These are phyloP conservation scores for Zopfochytrium polystomum DNA, from an alignment of 371 early-diverging fungal genomes.

Conservation along the genomic window DNA sequence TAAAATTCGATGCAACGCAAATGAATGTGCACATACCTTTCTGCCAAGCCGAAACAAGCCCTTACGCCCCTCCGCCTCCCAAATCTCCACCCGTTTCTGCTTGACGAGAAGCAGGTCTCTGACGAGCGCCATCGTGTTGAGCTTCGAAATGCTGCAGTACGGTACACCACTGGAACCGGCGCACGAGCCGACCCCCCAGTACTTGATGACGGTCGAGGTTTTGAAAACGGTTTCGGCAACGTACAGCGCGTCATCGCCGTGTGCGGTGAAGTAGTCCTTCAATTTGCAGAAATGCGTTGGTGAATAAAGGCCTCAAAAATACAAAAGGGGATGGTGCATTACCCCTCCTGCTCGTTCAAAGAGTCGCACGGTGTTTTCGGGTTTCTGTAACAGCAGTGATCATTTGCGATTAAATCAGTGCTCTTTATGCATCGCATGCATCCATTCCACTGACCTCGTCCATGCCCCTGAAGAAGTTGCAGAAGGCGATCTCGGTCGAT, in stretches of 20 bases:
- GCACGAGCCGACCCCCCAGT: slow-evolving; percentile 64
- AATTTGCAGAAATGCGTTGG: no score
- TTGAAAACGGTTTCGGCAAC: slow-evolving; percentile 83
- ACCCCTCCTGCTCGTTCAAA: slow-evolving; percentile 68
- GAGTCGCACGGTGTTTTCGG: slow-evolving; percentile 61
- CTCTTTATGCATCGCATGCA: background rate
- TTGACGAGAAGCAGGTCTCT: slow-evolving; percentile 73
- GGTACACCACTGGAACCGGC: slow-evolving; percentile 58
- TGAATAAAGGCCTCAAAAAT: no score
- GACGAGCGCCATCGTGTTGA: slow-evolving; percentile 71
- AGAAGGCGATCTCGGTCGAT: slow-evolving; percentile 47
- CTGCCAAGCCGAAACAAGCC: slow-evolving; percentile 30
- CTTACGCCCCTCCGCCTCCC: slow-evolving; percentile 60
- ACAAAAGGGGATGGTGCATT: slow-evolving; percentile 12
- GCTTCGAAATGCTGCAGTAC: slow-evolving; percentile 72
- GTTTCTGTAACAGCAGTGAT: slow-evolving; percentile 29
- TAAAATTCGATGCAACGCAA: background rate
- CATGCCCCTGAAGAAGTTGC: slow-evolving; percentile 48
- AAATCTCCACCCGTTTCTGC: slow-evolving; percentile 81
- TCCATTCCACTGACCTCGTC: slow-evolving; percentile 41
- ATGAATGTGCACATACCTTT: slow-evolving; percentile 6
- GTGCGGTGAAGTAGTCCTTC: slow-evolving; percentile 74
- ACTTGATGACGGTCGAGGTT: slow-evolving; percentile 85
- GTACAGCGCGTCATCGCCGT: slow-evolving; percentile 83
- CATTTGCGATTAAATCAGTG: background rate